Percentiles rank a stretch among this genome's conserved stretches.
These are phyloP conservation scores for Plasmopara halstedii DNA, from an alignment of 352 stramenopile species.

Conservation along the genomic window DNA sequence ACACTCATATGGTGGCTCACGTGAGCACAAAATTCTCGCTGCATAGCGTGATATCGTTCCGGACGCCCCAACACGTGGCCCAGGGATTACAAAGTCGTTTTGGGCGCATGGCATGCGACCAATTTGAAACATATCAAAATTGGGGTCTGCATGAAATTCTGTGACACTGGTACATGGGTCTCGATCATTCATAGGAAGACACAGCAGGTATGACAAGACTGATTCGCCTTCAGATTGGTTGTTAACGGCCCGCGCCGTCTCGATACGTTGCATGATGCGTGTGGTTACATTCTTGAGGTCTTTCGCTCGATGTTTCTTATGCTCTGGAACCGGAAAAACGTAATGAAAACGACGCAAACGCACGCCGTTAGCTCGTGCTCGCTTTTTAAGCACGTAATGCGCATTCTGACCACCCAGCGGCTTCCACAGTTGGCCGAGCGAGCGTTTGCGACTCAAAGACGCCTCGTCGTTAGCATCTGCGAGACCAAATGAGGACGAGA, in stretches of 20 bases:
- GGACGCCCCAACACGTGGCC: conserved; percentile 57
- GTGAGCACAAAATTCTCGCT: conserved; percentile 52
- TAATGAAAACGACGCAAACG: conserved; percentile 51
- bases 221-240: conserved; percentile 8
- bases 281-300: conserved; percentile 44
- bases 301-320: conserved; percentile 7
- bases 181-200: conserved; percentile 61
- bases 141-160: conserved; percentile 44
- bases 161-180: conserved; percentile 49
- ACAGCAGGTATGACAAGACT: conserved; percentile 39
- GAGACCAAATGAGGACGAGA: conserved; percentile 30
- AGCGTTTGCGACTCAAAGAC: conserved; percentile 24
- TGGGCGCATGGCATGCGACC: conserved; percentile 63
- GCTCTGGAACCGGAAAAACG: conserved; percentile 17
- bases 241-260: conserved; percentile 13
- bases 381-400: conserved; percentile 46
- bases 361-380: conserved; percentile 45
- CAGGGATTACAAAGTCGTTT: conserved; percentile 76
- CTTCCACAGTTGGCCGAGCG: conserved; percentile 57
- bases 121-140: conserved; percentile 74
- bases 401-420: conserved; percentile 68
- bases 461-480: conserved; percentile 11
- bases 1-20: conserved; percentile 54
- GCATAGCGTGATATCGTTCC: conserved; percentile 73
- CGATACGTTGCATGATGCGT: conserved; percentile 48